Evolutionary conservation across 2,329 filamentous ascomycete species (phyloP).

Genomic region (Botrytis tulipae): DNA sequence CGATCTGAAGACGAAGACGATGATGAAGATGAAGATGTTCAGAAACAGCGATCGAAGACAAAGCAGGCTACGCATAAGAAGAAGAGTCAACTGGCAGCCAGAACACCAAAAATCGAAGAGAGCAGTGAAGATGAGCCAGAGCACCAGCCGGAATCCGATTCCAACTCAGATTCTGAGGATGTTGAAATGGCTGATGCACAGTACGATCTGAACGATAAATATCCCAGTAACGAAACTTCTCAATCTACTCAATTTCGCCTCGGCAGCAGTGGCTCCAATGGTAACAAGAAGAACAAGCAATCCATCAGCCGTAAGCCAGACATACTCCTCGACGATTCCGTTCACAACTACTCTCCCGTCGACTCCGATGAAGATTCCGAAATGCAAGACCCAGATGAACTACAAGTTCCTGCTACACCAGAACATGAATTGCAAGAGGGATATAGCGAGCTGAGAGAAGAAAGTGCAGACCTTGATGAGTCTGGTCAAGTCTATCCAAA

Average conservation of each 20-base stretch:
- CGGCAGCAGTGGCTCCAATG: background rate
- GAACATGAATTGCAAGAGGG: constrained; percentile 7
- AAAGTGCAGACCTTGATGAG: background rate
- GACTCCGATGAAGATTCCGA: background rate
- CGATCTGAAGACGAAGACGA: constrained; percentile 6
- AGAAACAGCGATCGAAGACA: background rate
- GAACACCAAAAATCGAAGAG: background rate
- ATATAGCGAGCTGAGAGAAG: background rate
- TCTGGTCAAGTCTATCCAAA: constrained; percentile 5
- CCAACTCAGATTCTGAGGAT: background rate
- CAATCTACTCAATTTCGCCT: background rate
- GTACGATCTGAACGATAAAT: background rate
- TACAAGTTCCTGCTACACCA: constrained; percentile 9
- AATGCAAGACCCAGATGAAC: constrained; percentile 10
- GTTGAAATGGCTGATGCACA: constrained; percentile 2
- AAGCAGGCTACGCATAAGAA: background rate
- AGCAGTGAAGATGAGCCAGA: background rate
- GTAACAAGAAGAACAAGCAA: background rate
- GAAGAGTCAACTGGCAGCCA: background rate
- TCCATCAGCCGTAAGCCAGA: background rate
- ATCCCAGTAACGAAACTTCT: constrained; percentile 2
- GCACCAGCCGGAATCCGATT: background rate
- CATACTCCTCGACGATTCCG: too few relatives aligned
- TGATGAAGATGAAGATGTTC: background rate
- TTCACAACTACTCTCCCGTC: background rate